Evolutionary conservation across 352 stramenopile genomes (phyloP).

Genomic region (Phytophthora sojae): DNA sequence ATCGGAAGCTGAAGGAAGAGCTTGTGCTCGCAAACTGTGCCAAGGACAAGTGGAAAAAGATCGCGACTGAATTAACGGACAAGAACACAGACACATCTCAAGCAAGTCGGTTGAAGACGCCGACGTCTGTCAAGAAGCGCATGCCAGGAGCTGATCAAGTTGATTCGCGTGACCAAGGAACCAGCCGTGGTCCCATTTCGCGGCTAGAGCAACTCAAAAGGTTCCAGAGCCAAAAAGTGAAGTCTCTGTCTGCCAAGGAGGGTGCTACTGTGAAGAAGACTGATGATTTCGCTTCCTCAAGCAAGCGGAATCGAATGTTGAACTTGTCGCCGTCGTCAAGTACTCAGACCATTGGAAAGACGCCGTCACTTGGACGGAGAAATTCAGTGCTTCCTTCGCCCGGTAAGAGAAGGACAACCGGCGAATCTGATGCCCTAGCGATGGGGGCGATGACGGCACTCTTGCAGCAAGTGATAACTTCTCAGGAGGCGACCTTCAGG

Average conservation of each 20-base stretch:
- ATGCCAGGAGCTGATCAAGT: conserved; percentile 45
- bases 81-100: conserved; percentile 35
- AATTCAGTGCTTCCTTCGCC: neutral
- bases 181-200: conserved; percentile 63
- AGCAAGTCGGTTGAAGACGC: neutral
- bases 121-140: conserved; percentile 25
- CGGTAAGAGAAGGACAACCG: neutral
- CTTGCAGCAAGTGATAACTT: conserved; percentile 48
- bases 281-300: conserved; percentile 51
- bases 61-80: conserved; percentile 50
- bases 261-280: conserved; percentile 66
- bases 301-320: conserved; percentile 53
- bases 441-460: conserved; percentile 44
- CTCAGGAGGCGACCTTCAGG: conserved; percentile 55
- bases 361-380: conserved; percentile 1
- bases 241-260: conserved; percentile 50
- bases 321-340: conserved; percentile 3
- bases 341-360: neutral
- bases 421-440: conserved; percentile 7
- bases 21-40: conserved; percentile 41
- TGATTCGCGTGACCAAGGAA: conserved; percentile 44
- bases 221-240: conserved; percentile 63
- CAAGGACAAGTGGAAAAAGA: conserved; percentile 77
- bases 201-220: conserved; percentile 68
- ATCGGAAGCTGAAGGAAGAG: conserved; percentile 39